These are phyloP conservation scores for Fragaria nilgerrensis DNA, from an alignment of 306 rosid species.

Conservation along the genomic window DNA sequence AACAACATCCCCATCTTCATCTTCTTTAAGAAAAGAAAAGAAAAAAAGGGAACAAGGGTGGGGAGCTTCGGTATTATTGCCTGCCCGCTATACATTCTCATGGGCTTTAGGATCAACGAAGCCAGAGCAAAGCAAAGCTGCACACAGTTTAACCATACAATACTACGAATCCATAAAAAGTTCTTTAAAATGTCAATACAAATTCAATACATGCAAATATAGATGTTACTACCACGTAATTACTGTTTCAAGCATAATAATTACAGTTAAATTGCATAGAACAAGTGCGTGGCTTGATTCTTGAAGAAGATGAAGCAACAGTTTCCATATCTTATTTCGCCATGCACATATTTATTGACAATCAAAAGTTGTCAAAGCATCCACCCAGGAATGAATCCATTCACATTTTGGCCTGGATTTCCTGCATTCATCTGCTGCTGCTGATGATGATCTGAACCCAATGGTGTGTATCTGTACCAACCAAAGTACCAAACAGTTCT, in stretches of 20 bases:
- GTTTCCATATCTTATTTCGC: not conserved
- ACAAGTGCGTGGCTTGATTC: not conserved
- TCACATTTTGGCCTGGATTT: constrained; percentile 37
- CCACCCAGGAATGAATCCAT: constrained; percentile 64
- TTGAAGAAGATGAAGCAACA: not conserved
- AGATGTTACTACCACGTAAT: not conserved
- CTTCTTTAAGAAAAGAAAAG: too few relatives aligned
- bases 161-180: not conserved
- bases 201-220: not conserved
- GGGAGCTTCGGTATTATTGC: not conserved
- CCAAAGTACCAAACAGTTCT: not conserved
- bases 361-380: constrained; percentile 43
- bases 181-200: not conserved
- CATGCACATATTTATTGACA: not conserved
- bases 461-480: constrained; percentile 46
- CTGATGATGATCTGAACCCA: constrained; percentile 23
- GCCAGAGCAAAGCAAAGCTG: not conserved
- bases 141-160: not conserved
- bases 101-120: too few relatives aligned
- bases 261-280: not conserved
- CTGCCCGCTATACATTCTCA: not conserved
- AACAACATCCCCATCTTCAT: not conserved
- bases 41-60: too few relatives aligned
- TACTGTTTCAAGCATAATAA: not conserved
- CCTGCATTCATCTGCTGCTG: constrained; percentile 33